These are phyloP conservation scores for Dalbergia cultrata DNA, from an alignment of 306 rosid species.

Conservation along the genomic window DNA sequence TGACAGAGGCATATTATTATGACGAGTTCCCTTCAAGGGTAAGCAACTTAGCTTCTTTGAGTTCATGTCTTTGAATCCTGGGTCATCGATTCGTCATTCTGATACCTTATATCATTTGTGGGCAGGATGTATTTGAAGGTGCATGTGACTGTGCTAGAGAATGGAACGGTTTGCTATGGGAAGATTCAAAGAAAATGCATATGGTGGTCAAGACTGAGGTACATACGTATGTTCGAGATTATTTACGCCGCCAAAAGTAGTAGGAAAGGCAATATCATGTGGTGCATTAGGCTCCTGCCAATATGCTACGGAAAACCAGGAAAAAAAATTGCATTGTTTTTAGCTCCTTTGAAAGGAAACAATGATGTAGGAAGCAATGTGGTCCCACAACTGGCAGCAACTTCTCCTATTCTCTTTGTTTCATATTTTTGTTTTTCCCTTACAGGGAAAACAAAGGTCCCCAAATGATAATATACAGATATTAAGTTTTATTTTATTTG, in stretches of 20 bases:
- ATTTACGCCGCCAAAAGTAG: conserved; percentile 80
- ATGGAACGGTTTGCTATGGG: conserved; percentile 91
- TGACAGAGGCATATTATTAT: conserved; percentile 69
- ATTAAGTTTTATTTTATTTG: no score
- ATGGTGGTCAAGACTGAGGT: conserved; percentile 81
- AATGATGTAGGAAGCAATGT: conserved; percentile 4
- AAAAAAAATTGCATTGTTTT: neutral
- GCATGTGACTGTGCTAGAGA: conserved; percentile 90
- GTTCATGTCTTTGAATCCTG: conserved; percentile 1
- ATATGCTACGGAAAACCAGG: neutral
- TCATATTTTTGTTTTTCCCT: neutral
- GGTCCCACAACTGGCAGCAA: neutral
- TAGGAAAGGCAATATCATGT: neutral
- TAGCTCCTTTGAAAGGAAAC: conserved; percentile 3
- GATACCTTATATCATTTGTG: conserved; percentile 29
- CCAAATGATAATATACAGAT: neutral
- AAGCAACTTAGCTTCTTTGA: conserved; percentile 36
- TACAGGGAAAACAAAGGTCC: neutral
- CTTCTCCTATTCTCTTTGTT: neutral
- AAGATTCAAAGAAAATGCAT: conserved; percentile 85
- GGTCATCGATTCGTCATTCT: conserved; percentile 15
- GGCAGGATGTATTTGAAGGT: conserved; percentile 88
- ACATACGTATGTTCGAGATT: conserved; percentile 73
- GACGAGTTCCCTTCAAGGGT: conserved; percentile 95
- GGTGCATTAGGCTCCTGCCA: neutral